Conservation (phyloP, 2,329 filamentous ascomycete genomes). For the Aspergillus sp. region DNA sequence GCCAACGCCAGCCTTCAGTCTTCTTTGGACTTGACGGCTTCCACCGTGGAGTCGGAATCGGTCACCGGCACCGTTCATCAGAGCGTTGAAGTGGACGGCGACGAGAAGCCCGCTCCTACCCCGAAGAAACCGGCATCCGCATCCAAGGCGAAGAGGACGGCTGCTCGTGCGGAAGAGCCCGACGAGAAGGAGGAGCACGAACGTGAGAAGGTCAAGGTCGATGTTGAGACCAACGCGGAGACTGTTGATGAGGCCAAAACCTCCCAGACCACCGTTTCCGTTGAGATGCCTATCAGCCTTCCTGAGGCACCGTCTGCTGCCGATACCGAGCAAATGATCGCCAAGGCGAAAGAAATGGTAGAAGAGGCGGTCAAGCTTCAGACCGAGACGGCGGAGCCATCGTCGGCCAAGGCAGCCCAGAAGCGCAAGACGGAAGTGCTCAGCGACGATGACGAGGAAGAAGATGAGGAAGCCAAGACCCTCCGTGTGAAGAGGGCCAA, state of each 20-base stretch:
- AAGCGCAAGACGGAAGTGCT: slow-evolving; percentile 78
- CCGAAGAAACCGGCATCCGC: slow-evolving; percentile 25
- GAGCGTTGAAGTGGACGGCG: slow-evolving; percentile 31
- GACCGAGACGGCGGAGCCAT: slow-evolving; percentile 38
- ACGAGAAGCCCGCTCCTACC: slow-evolving; percentile 29
- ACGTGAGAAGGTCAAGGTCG: slow-evolving; percentile 63
- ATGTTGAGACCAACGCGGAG: slow-evolving; percentile 66
- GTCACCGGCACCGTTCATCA: slow-evolving; percentile 29
- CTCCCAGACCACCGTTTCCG: slow-evolving; percentile 71
- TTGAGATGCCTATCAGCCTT: slow-evolving; percentile 70
- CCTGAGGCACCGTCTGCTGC: slow-evolving; percentile 72
- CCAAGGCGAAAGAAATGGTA: slow-evolving; percentile 86
- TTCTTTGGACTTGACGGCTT: slow-evolving; percentile 48
- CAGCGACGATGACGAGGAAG: slow-evolving; percentile 51
- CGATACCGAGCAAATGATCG: slow-evolving; percentile 80
- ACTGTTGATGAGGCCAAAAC: slow-evolving; percentile 61
- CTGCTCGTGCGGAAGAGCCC: slow-evolving; percentile 16
- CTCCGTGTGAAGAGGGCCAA: slow-evolving; percentile 70
- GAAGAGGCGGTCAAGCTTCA: slow-evolving; percentile 62
- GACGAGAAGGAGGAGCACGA: slow-evolving; percentile 29
- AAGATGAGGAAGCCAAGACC: slow-evolving; percentile 44
- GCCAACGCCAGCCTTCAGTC: slow-evolving; percentile 53
- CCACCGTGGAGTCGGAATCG: slow-evolving; percentile 29
- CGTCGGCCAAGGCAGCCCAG: slow-evolving; percentile 45
- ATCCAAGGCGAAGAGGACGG: slow-evolving; percentile 25